Base-by-base conservation (phyloP, 78 protist species). In the Creolimax fragrantissima region DNA sequence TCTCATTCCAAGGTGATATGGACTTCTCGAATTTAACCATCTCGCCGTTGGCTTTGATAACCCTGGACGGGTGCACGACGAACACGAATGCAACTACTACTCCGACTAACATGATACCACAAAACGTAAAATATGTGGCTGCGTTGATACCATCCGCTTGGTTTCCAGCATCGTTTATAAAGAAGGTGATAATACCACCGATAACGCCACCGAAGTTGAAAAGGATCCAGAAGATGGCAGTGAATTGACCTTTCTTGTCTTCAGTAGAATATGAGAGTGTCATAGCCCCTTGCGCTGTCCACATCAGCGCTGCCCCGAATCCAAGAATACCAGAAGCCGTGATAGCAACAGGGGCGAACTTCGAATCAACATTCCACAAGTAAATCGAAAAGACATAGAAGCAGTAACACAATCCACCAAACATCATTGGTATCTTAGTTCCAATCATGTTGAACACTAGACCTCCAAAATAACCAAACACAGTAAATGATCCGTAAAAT, bases 201-300 rank as follows among this genome's bases (percentile, higher is more conserved):
- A 84, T 17, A 17, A 11, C 11, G n/a, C 88, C 88, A 35, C 88
- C 88, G 42, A 84, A 36, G 42, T 84, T 84, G 24, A 84, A 84
- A 11, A 84, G 17, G 42, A 84, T 36, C 88, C 88, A 84, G 42
- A 84, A 84, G 42, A 84, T 84, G 42, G 88, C 17, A 11, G 17
- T 39, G 42, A 24, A 84, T 11, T 17, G 11, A 11, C 88, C 88
- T 17, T 84, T 84, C 42, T 84, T 35, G 41, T 84, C 42, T 17
- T 84, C 88, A 24, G 88, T 11, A 17, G 88, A 17, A 84, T 84
- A 84, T 17, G 88, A 11, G n/a, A 84, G 11, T 17, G 17, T 84
- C 88, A 84, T 84, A 11, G 88, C 88, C 41, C 88, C 88, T 17
- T 84, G 88, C 36, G 88, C 88, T 24, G 88, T 84, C 88, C 88